phyloP scores from a whole-genome alignment of 2,329 filamentous ascomycete species.

The Rugonectria rugulosa region DNA sequence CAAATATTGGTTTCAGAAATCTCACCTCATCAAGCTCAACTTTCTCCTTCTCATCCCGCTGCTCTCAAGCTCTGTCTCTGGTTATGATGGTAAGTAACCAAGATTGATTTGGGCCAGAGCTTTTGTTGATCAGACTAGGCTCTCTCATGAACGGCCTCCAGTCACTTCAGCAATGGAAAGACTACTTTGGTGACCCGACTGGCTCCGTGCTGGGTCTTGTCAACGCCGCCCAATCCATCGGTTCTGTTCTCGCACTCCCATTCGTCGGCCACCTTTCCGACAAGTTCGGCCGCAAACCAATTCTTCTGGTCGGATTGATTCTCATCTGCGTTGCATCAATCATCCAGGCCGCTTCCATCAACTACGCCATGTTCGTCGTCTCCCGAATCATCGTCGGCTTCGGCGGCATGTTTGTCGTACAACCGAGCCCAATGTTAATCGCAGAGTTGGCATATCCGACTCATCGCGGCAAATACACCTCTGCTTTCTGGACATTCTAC shows the following conservation, averaged over 20 bases:
- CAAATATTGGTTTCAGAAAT: constrained; percentile 52
- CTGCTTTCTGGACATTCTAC: constrained; percentile 46
- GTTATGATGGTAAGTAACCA: constrained; percentile 54
- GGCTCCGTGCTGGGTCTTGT: constrained; percentile 43
- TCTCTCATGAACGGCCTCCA: constrained; percentile 52
- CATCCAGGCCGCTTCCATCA: constrained; percentile 47
- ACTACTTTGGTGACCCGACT: constrained; percentile 46
- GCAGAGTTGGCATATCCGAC: constrained; percentile 45
- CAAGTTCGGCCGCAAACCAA: constrained; percentile 46
- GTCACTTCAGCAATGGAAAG: constrained; percentile 47
- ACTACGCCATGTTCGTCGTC: constrained; percentile 45
- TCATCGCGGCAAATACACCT: constrained; percentile 44
- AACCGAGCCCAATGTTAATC: constrained; percentile 43
- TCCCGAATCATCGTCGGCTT: constrained; percentile 45
- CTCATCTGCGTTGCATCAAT: constrained; percentile 46
- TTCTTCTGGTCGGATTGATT: constrained; percentile 44
- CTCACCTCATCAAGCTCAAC: constrained; percentile 54
- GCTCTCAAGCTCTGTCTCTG: constrained; percentile 50
- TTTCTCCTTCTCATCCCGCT: constrained; percentile 53
- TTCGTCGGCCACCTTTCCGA: constrained; percentile 47
- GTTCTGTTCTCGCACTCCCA: constrained; percentile 44
- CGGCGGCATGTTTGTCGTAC: constrained; percentile 39
- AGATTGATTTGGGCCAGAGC: too few species aligned
- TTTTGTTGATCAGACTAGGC: constrained; percentile 31
- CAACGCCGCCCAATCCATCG: constrained; percentile 44